phyloP scores from a whole-genome alignment of 257 asterid species.

The Anisodus tanguticus region DNA sequence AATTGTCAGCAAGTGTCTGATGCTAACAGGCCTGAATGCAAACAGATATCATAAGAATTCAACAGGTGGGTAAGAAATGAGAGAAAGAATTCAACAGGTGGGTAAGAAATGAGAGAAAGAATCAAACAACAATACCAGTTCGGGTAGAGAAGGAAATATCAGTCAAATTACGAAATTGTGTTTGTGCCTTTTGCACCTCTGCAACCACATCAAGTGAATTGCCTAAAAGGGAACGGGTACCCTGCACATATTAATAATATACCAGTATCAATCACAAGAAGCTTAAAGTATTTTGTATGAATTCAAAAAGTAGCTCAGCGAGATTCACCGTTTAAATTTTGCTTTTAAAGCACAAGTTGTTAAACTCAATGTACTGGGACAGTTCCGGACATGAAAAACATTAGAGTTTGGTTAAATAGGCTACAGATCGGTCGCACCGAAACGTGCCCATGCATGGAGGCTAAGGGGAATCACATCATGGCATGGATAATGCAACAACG shows the following conservation, averaged over 20 bases:
- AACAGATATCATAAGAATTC: conserved; percentile 18
- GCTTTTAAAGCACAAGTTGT: background rate
- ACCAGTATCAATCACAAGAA: conserved; percentile 28
- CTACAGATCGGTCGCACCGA: background rate
- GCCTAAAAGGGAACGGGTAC: conserved; percentile 67
- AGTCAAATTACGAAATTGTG: conserved; percentile 60
- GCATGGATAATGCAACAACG: background rate
- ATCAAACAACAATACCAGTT: conserved; percentile 52
- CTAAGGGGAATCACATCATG: background rate
- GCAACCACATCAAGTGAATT: conserved; percentile 71
- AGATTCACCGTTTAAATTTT: background rate
- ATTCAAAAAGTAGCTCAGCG: background rate
- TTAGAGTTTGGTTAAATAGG: background rate
- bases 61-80: conserved; percentile 25
- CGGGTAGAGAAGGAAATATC: conserved; percentile 56
- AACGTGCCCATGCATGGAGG: background rate
- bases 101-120: conserved; percentile 25
- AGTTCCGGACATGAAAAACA: conserved; percentile 20
- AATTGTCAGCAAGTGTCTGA: background rate
- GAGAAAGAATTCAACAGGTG: conserved; percentile 26
- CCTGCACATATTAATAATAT: conserved; percentile 51
- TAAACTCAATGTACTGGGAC: background rate
- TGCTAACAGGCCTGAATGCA: conserved; percentile 8
- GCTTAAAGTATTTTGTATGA: background rate
- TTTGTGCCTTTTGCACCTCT: conserved; percentile 72